These are phyloP conservation scores for Selenicereus undatus DNA, from an alignment of 148 eudicot species.

Conservation along the genomic window DNA sequence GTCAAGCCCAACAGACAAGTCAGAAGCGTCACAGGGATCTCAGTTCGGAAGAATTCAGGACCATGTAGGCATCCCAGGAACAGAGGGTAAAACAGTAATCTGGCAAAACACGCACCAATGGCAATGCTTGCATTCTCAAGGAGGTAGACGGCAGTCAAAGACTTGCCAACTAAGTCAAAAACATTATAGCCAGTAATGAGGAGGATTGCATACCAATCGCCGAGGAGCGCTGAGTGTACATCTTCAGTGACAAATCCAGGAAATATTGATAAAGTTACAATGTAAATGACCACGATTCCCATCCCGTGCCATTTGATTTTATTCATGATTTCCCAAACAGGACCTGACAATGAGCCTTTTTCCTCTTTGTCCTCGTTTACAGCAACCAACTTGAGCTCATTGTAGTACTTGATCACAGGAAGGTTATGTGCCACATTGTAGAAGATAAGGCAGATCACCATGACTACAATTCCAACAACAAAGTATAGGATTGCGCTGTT, in stretches of 20 bases:
- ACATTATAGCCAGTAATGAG: conserved; percentile 73
- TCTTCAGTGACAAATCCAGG: conserved; percentile 95
- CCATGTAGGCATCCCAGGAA: conserved; percentile 82
- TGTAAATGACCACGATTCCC: conserved; percentile 56
- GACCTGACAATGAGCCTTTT: conserved; percentile 44
- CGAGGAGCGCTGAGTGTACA: conserved; percentile 62
- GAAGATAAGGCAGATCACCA: conserved; percentile 69
- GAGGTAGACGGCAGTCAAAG: conserved; percentile 56
- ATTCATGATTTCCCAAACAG: conserved; percentile 68
- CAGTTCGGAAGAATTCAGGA: conserved; percentile 68
- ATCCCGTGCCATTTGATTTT: conserved; percentile 74
- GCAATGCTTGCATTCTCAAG: conserved; percentile 68
- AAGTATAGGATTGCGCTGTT: conserved; percentile 93
- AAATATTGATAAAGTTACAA: conserved; percentile 79
- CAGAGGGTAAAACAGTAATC: conserved; percentile 72
- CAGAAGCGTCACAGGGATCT: conserved; percentile 75
- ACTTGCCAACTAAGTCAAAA: conserved; percentile 86
- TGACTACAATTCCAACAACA: conserved; percentile 60
- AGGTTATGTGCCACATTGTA: conserved; percentile 71
- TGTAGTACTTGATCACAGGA: conserved; percentile 79
- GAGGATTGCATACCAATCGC: conserved; percentile 85
- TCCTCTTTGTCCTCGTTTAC: conserved; percentile 53
- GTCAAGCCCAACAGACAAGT: conserved; percentile 90
- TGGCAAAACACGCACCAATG: conserved; percentile 59
- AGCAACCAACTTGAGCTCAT: conserved; percentile 66